Percentiles rank a stretch among this genome's conserved stretches.
Evolutionary conservation across 1,284 basidiomycete species (phyloP).

Genomic region (Cryptococcus sp.): DNA sequence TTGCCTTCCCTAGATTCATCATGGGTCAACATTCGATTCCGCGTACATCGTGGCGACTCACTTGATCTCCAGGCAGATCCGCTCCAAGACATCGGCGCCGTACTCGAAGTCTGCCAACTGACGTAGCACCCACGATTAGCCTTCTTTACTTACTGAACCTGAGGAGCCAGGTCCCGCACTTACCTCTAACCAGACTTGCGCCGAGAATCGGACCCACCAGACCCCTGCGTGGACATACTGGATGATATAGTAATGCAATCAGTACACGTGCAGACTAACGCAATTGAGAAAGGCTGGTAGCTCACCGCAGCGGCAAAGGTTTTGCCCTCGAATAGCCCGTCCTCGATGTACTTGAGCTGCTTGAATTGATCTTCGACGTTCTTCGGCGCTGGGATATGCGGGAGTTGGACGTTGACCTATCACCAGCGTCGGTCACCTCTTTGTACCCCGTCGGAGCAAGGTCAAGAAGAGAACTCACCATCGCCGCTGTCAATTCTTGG

Average conservation of each 20-base stretch:
- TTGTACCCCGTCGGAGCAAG: not conserved
- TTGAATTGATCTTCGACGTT: slow-evolving; percentile 24
- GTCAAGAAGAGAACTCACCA: slow-evolving; percentile 60
- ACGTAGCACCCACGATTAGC: slow-evolving; percentile 9
- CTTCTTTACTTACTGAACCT: not conserved
- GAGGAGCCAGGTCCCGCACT: slow-evolving; percentile 28
- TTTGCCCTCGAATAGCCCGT: slow-evolving; percentile 37
- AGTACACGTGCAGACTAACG: slow-evolving; percentile 42
- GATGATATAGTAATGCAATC: not conserved
- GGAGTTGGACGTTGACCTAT: slow-evolving; percentile 53
- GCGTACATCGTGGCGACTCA: slow-evolving; percentile 15
- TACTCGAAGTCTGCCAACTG: slow-evolving; percentile 50
- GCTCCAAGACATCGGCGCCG: slow-evolving; percentile 36
- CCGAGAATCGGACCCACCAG: slow-evolving; percentile 72
- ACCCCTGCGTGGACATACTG: slow-evolving; percentile 60
- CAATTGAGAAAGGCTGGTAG: slow-evolving; percentile 29
- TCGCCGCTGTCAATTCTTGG: slow-evolving; percentile 69
- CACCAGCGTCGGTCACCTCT: too few relatives aligned
- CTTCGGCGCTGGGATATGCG: slow-evolving; percentile 32
- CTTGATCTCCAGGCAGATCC: slow-evolving; percentile 36
- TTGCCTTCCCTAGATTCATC: slow-evolving; percentile 12
- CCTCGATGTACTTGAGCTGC: slow-evolving; percentile 34
- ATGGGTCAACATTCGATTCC: not conserved
- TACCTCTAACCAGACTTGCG: slow-evolving; percentile 74
- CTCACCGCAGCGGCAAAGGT: slow-evolving; percentile 37